A percentile compares a stretch with the other conserved stretches of the same genome.
phyloP scores from a whole-genome alignment of 305 asterid species.

The Fraxinus ornus region DNA sequence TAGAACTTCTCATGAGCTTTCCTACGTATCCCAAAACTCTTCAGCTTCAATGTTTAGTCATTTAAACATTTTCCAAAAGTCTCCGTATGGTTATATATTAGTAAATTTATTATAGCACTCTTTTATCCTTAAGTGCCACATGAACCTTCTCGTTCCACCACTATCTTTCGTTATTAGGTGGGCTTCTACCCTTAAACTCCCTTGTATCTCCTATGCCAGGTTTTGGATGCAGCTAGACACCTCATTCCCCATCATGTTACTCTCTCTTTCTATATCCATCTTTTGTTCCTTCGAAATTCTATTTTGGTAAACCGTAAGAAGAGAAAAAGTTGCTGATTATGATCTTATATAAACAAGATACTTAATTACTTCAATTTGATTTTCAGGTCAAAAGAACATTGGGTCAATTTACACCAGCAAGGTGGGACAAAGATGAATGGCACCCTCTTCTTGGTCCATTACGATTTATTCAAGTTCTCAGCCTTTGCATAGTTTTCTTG shows the following conservation, averaged over 20 bases:
- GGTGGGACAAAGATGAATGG: conserved; percentile 99
- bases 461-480: conserved; percentile 84
- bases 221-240: background rate
- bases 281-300: background rate
- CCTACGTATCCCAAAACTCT: background rate
- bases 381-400: conserved; percentile 82
- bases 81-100: background rate
- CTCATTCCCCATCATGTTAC: background rate
- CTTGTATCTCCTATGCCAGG: background rate
- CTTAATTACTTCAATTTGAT: background rate
- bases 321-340: background rate
- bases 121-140: background rate
- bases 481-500: conserved; percentile 76
- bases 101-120: background rate
- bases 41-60: background rate
- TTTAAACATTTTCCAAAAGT: background rate
- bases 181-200: background rate
- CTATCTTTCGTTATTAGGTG: background rate
- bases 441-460: conserved; percentile 96
- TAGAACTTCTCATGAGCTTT: background rate
- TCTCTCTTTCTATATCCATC: background rate
- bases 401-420: conserved; percentile 95
- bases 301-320: background rate
- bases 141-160: background rate
- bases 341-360: background rate